phyloP scores from a whole-genome alignment of 2,329 filamentous ascomycete genomes.

The Aureobasidium sp. region DNA sequence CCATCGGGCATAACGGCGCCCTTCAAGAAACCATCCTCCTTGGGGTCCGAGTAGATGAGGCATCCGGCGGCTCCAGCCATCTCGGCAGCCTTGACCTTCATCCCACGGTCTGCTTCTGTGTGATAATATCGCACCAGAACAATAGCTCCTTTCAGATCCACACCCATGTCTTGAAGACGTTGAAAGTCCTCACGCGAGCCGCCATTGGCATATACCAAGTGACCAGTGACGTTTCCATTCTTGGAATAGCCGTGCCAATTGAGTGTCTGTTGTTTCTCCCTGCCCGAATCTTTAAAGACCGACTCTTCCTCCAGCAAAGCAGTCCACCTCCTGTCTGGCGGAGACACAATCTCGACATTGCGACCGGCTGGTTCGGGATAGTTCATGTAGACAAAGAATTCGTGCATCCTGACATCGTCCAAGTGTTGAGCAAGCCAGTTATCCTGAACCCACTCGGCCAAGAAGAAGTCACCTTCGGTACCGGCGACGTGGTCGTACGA shows the following conservation, averaged over 20 bases:
- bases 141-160: slow-evolving; percentile 71
- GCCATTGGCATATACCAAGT: slow-evolving; percentile 86
- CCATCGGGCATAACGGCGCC: slow-evolving; percentile 69
- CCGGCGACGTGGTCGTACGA: slow-evolving; percentile 84
- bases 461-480: slow-evolving; percentile 82
- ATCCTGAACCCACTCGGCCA: slow-evolving; percentile 76
- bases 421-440: slow-evolving; percentile 65
- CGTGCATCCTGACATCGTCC: slow-evolving; percentile 66
- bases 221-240: slow-evolving; percentile 75
- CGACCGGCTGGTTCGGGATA: slow-evolving; percentile 74
- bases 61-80: slow-evolving; percentile 77
- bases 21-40: slow-evolving; percentile 69
- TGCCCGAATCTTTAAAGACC: slow-evolving; percentile 49
- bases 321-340: slow-evolving; percentile 61
- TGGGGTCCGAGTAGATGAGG: slow-evolving; percentile 86
- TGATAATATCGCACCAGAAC: slow-evolving; percentile 76
- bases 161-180: slow-evolving; percentile 57
- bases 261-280: slow-evolving; percentile 56
- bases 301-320: slow-evolving; percentile 76
- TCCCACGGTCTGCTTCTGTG: slow-evolving; percentile 59
- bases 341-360: slow-evolving; percentile 69
- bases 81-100: slow-evolving; percentile 88
- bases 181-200: slow-evolving; percentile 80
- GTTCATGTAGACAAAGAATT: slow-evolving; percentile 73
- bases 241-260: slow-evolving; percentile 87